Base-by-base conservation (phyloP, 768 basidiomycete genomes). In the Pleurotus platypus region DNA sequence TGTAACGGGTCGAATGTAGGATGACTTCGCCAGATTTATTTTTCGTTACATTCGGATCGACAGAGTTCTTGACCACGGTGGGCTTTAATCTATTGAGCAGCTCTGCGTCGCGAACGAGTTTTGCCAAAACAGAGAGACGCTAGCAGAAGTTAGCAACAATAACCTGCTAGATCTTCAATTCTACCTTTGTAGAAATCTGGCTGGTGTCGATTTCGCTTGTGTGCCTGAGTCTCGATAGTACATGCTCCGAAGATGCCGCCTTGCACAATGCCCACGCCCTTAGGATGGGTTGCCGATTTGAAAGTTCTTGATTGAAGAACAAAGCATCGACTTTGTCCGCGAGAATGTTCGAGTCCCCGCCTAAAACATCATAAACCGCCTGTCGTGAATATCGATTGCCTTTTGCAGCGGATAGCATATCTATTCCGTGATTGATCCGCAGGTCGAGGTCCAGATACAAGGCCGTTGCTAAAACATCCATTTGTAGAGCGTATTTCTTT, bases 261-360 rank as follows among this genome's bases (percentile, higher is more conserved):
- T 67, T 68, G 61, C 69, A 76, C 5, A 78, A 75, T 1, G 69
- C 70, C 81, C 79, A 83, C 5, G 81, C 78, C 56, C 72, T 72
- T 15, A 75, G 55, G 0, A 77, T 79, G 12, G 69, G 67, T n/a
- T 62, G 49, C 5, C 64, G 57, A 16, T 18, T 56, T 7, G 60
- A 55, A 2, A 55, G 54, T 55, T 73, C 68, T 30, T 67, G 61
- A 37, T 63, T 46, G 20, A 63, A 63, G 45, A 80, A 77, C 5
- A 79, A 39, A 5, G 57, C 51, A 11, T 37, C 4, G 5, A 73
- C 71, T 3, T 64, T 61, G 3, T 24, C 30, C 57, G 62, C 74
- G 2, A 68, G 42, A 2, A 80, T 47, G 2, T 12, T 61, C 4
- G 0, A 0, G 48, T 72, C 69, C 18, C 73, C 76, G 4, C 80